Conservation (phyloP, 768 basidiomycete genomes). For the Hortiboletus campestris region DNA sequence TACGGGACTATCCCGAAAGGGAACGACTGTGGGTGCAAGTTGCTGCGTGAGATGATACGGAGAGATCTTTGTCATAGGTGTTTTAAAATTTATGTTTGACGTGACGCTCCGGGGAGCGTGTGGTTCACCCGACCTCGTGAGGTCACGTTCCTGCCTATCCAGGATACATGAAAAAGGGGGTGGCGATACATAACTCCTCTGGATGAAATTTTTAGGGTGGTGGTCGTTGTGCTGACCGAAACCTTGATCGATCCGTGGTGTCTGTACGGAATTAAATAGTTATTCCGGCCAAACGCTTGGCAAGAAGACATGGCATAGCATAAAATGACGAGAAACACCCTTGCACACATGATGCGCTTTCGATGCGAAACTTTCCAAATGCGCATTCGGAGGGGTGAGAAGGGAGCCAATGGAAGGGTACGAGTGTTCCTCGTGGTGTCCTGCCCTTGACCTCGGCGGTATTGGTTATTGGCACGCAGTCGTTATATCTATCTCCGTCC, state of each 20-base stretch:
- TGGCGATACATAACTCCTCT: background rate
- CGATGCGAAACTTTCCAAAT: slow-evolving; percentile 31
- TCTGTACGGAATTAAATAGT: slow-evolving; percentile 6
- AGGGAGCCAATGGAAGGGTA: slow-evolving; percentile 2
- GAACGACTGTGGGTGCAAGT: background rate
- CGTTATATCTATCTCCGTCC: slow-evolving; percentile 11
- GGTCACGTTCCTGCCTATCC: slow-evolving; percentile 9
- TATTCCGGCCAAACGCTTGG: background rate
- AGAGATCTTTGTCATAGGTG: background rate
- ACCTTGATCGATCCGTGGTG: background rate
- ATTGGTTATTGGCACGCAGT: slow-evolving; percentile 1
- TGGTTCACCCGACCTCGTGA: slow-evolving; percentile 6
- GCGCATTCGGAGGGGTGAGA: slow-evolving; percentile 7
- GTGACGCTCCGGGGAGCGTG: slow-evolving; percentile 7
- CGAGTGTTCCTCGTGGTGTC: slow-evolving; percentile 22
- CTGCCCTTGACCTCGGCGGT: slow-evolving; percentile 22
- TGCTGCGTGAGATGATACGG: background rate
- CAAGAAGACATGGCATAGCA: background rate
- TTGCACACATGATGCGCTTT: slow-evolving; percentile 14
- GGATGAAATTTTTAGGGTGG: slow-evolving; percentile 10
- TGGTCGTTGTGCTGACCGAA: background rate
- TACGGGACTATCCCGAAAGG: background rate
- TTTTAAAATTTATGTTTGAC: slow-evolving; percentile 13
- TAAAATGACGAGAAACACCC: slow-evolving; percentile 11
- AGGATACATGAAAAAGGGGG: slow-evolving; percentile 24